Evolutionary conservation across 257 asterid species (phyloP), one percentile per base, ranked within the genome.

Genomic region (Primulina eburnea): DNA sequence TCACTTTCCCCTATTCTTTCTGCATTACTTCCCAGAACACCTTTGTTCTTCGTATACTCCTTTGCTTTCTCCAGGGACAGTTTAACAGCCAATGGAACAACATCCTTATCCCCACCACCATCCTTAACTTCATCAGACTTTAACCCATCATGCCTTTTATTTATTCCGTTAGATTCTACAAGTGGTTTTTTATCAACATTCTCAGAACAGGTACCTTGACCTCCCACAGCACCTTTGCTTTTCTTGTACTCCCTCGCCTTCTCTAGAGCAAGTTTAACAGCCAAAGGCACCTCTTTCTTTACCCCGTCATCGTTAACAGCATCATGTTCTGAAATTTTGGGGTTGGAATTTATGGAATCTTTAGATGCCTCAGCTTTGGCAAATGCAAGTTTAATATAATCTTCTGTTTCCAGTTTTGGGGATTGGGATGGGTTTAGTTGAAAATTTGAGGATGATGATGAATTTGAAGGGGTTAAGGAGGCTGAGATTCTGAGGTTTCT

Each of bases 361-460:
- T 73, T 81, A 76, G 89, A 87, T 20, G 88, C 85, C 69, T 77
- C 83, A 18, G 95, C 94, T 83, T 75, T 88, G 53, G 82, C 87
- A 52, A 89, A 79, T 57, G 94, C 89, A 32, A 82, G 87, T 57
- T 92, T 89, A 61, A 85, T 75, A 9, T 89, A 89, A 75, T 86
- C 91, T 71, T 71, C 33, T 2, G 50, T 38, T 9, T 38, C 16
- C 10, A 0, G 16, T 17, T 77, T 75, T 2, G 32, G 52, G 60
- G 58, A 55, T 24, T 67, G 66, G 50, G 88, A 34, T 73, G 81
- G 81, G 5, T 75, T 34, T 40, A 83, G 68, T 73, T 76, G 78
- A 37, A 79, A 64, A 70, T 70, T 52, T 35, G 84, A 65, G 8
- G 83, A 64, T 32, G 82, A 74, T 38, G 82, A 82, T 24, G 73